Conservation (phyloP, 2,329 filamentous ascomycete species). For the Aureobasidium mangrovei region DNA sequence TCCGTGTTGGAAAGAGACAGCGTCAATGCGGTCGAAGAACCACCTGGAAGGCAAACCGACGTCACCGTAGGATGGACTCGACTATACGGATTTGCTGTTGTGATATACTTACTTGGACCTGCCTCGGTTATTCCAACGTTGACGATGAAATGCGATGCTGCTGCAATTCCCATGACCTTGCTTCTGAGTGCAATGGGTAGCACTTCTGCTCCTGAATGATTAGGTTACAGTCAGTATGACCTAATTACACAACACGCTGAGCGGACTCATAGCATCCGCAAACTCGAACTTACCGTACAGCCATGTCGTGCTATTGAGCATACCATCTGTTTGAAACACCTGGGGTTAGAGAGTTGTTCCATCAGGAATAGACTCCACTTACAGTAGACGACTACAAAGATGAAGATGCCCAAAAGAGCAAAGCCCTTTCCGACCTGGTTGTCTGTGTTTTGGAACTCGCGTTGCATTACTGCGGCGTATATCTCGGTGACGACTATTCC, state of each 20-base stretch:
- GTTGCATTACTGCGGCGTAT: constrained; percentile 52
- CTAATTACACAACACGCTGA: no score
- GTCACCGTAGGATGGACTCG: no score
- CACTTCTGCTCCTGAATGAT: constrained; percentile 36
- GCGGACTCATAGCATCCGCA: no score
- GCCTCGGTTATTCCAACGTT: constrained; percentile 38
- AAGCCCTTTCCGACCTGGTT: constrained; percentile 51
- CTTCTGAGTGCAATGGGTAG: constrained; percentile 45
- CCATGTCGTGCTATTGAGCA: constrained; percentile 49
- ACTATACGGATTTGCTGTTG: no score
- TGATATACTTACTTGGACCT: constrained; percentile 15
- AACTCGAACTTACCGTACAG: constrained; percentile 29
- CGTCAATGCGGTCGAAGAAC: no score
- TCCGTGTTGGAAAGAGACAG: not conserved
- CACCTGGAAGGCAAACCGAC: no score
- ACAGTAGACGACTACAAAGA: constrained; percentile 50
- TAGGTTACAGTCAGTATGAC: not conserved
- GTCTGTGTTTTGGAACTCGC: constrained; percentile 45
- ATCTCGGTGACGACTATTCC: constrained; percentile 50
- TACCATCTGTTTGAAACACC: constrained; percentile 31
- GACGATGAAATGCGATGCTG: constrained; percentile 42
- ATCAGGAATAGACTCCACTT: constrained; percentile 21
- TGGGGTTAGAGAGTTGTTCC: constrained; percentile 8
- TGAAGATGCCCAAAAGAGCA: constrained; percentile 50
- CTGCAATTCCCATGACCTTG: constrained; percentile 48